Percentiles rank a stretch among this genome's conserved stretches.
Conservation (phyloP, 2,329 filamentous ascomycete genomes). For the Graphilbum ipis-grandicollis region DNA sequence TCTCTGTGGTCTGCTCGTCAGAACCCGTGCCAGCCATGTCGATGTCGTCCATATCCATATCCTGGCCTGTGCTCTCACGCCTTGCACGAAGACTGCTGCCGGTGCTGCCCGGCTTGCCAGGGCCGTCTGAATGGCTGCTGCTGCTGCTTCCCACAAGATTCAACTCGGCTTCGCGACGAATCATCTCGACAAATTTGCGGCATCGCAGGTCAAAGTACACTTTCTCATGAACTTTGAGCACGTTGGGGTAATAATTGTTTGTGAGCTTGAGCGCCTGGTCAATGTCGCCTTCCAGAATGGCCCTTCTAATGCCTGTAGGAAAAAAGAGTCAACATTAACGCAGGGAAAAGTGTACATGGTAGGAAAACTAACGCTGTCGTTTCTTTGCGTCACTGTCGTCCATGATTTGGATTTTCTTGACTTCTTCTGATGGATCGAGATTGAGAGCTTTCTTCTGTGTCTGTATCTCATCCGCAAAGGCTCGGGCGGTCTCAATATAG, state of each 20-base stretch:
- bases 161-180: slow-evolving; percentile 54
- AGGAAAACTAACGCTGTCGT: slow-evolving; percentile 46
- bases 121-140: slow-evolving; percentile 4
- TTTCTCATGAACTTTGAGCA: slow-evolving; percentile 63
- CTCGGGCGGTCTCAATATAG: slow-evolving; percentile 80
- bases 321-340: neutral
- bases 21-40: slow-evolving; percentile 31
- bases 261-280: slow-evolving; percentile 78
- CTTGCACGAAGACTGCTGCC: neutral
- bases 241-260: slow-evolving; percentile 58
- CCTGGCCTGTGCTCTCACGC: slow-evolving; percentile 10
- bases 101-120: neutral
- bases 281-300: slow-evolving; percentile 82
- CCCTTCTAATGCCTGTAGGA: slow-evolving; percentile 56
- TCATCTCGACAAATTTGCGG: slow-evolving; percentile 91
- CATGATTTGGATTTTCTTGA: slow-evolving; percentile 46
- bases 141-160: slow-evolving; percentile 26
- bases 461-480: slow-evolving; percentile 69
- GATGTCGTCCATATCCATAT: slow-evolving; percentile 40
- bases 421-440: slow-evolving; percentile 32
- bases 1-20: slow-evolving; percentile 12
- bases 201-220: slow-evolving; percentile 81
- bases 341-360: slow-evolving; percentile 1
- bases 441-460: slow-evolving; percentile 55
- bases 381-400: slow-evolving; percentile 79